Conservation (phyloP, 2,329 filamentous ascomycete species). For the Cyphellophora europaea region DNA sequence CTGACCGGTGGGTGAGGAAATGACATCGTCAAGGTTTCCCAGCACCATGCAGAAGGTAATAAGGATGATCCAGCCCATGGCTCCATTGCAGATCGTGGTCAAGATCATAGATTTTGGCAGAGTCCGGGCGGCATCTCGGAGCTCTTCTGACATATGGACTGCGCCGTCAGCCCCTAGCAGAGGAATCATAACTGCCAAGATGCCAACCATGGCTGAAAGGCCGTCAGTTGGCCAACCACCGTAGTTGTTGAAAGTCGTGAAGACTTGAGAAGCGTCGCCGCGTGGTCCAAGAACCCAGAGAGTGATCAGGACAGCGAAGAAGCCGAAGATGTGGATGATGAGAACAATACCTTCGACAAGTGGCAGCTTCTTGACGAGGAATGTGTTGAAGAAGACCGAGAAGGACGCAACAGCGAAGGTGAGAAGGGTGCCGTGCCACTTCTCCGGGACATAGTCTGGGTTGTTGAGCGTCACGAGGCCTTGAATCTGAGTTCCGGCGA, state of each 20-base stretch:
- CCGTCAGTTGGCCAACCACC: conserved; percentile 28
- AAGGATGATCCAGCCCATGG: conserved; percentile 28
- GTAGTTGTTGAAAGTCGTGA: conserved; percentile 28
- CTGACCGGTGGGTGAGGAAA: conserved; percentile 25
- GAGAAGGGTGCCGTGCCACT: conserved; percentile 37
- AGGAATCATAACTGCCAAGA: conserved; percentile 20
- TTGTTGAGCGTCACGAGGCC: conserved; percentile 36
- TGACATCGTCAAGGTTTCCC: conserved; percentile 24
- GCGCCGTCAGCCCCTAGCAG: conserved; percentile 20
- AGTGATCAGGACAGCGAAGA: conserved; percentile 34
- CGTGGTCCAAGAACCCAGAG: conserved; percentile 33
- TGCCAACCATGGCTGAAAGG: conserved; percentile 22
- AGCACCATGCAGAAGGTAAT: conserved; percentile 28
- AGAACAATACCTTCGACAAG: conserved; percentile 32
- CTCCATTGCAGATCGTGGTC: conserved; percentile 28
- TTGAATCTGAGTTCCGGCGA: conserved; percentile 37
- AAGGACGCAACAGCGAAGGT: conserved; percentile 30
- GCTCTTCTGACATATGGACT: conserved; percentile 27
- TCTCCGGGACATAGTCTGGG: conserved; percentile 28
- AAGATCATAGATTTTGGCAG: conserved; percentile 29
- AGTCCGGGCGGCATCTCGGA: conserved; percentile 25
- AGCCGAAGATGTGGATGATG: conserved; percentile 32
- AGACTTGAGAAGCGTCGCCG: conserved; percentile 28
- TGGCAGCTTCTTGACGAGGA: conserved; percentile 30
- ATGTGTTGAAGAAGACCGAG: conserved; percentile 33